Percentiles rank a stretch among this genome's conserved stretches.
These are phyloP conservation scores for Urtica urens DNA, from an alignment of 306 rosid genomes.

Conservation along the genomic window DNA sequence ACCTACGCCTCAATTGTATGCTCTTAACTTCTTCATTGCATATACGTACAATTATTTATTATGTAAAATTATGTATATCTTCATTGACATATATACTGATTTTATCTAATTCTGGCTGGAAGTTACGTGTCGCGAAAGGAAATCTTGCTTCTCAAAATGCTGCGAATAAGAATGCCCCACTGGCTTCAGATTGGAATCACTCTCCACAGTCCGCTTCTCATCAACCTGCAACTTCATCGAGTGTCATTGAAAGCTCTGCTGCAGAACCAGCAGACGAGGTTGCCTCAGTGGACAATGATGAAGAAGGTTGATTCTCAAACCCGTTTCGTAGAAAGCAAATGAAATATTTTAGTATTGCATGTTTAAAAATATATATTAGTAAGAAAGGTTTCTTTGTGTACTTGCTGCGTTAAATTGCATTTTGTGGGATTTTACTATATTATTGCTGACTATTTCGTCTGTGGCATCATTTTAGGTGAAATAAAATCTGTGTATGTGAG, in stretches of 20 bases:
- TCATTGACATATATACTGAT: constrained; percentile 21
- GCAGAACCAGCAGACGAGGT: constrained; percentile 30
- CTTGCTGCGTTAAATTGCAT: not conserved
- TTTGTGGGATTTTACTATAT: not conserved
- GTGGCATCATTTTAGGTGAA: constrained; percentile 37
- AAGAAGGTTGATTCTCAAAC: constrained; percentile 33
- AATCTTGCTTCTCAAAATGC: constrained; percentile 32
- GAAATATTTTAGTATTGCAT: not conserved
- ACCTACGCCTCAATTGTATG: constrained; percentile 95
- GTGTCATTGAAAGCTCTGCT: constrained; percentile 22
- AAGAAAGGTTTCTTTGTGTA: not conserved
- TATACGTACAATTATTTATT: not conserved
- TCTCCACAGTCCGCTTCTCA: constrained; percentile 19
- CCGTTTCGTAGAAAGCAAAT: not conserved
- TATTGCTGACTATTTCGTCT: not conserved
- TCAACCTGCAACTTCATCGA: constrained; percentile 17
- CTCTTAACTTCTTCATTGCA: constrained; percentile 14
- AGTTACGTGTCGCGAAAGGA: constrained; percentile 82
- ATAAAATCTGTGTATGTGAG: constrained; percentile 88
- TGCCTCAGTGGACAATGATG: constrained; percentile 25
- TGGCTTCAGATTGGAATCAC: constrained; percentile 31
- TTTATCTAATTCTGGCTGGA: constrained; percentile 17
- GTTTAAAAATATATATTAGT: too few species aligned
- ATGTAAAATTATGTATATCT: not conserved
- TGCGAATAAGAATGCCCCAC: constrained; percentile 22